These are phyloP conservation scores for Thelonectria blattea DNA, from an alignment of 2,329 filamentous ascomycete species.

Conservation along the genomic window DNA sequence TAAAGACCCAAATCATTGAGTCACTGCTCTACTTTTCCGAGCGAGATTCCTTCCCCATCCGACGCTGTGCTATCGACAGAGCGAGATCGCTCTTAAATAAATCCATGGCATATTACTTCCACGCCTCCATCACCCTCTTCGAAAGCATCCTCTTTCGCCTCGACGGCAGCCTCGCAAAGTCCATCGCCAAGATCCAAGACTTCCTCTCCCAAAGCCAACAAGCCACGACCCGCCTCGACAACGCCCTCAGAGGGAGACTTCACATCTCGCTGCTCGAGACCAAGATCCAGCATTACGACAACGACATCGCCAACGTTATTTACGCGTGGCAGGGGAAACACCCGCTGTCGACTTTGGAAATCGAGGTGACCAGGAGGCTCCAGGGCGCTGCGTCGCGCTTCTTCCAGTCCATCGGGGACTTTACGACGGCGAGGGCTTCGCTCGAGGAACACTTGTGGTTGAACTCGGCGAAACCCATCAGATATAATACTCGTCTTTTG, in stretches of 20 bases:
- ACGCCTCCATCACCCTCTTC: constrained; percentile 40
- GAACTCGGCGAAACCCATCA: constrained; percentile 32
- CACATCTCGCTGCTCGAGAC: constrained; percentile 45
- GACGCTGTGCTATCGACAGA: constrained; percentile 32
- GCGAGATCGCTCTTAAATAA: constrained; percentile 35
- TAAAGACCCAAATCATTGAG: constrained; percentile 35
- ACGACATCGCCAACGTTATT: constrained; percentile 39
- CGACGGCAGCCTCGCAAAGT: constrained; percentile 36
- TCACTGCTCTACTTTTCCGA: constrained; percentile 41
- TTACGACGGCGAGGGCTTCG: constrained; percentile 37
- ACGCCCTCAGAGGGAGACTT: constrained; percentile 40
- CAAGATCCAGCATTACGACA: constrained; percentile 42
- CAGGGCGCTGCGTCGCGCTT: constrained; percentile 42
- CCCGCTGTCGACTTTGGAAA: constrained; percentile 41
- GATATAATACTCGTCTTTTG: constrained; percentile 35
- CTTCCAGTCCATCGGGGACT: constrained; percentile 44
- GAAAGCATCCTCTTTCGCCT: constrained; percentile 41
- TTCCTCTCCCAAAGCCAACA: constrained; percentile 30
- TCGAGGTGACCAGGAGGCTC: constrained; percentile 42
- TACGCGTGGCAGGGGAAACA: constrained; percentile 40
- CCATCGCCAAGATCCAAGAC: constrained; percentile 34
- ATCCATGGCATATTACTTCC: constrained; percentile 42
- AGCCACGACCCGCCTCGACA: constrained; percentile 34
- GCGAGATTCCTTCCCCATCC: constrained; percentile 38
- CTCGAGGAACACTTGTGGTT: constrained; percentile 42